Evolutionary conservation across 208 protist genomes (phyloP).

Genomic region (Crithidia sp.): DNA sequence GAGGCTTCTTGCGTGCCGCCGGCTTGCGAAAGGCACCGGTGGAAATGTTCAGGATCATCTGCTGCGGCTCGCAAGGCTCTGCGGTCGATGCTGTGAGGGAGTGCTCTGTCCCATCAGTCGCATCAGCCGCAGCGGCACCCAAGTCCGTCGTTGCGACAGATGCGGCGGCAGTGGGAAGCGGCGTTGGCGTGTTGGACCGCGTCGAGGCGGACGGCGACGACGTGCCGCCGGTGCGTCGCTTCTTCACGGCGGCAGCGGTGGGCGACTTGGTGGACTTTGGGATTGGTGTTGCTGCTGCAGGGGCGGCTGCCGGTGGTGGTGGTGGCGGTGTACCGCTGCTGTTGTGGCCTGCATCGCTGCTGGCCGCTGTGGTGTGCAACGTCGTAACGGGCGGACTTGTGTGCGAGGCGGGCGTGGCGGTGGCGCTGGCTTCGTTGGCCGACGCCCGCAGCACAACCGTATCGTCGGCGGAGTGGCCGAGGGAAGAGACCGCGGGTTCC

Average conservation of each 20-base stretch:
- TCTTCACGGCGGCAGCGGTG: background rate
- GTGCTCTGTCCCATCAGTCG: background rate
- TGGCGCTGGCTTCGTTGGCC: background rate
- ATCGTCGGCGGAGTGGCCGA: background rate
- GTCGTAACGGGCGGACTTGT: background rate
- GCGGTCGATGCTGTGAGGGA: conserved; percentile 1
- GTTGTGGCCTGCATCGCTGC: background rate
- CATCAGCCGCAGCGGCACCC: background rate
- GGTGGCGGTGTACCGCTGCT: background rate
- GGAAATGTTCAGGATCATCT: conserved; percentile 33
- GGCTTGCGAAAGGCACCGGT: conserved; percentile 26
- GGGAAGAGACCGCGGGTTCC: background rate
- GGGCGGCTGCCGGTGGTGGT: background rate
- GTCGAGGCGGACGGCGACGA: conserved; percentile 11
- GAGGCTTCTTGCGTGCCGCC: conserved; percentile 12
- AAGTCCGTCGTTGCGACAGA: background rate
- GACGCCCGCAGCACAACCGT: background rate
- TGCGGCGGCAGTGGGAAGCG: background rate
- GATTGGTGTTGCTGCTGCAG: too few relatives aligned
- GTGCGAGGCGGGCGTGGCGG: background rate
- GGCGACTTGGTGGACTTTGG: background rate
- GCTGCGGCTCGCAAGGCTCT: conserved; percentile 18
- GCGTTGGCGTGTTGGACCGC: background rate
- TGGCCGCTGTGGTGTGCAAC: background rate
- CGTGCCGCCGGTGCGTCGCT: background rate